These are phyloP conservation scores for Zygosaccharomyces bailii DNA, from an alignment of 805 yeast genomes.

Conservation along the genomic window DNA sequence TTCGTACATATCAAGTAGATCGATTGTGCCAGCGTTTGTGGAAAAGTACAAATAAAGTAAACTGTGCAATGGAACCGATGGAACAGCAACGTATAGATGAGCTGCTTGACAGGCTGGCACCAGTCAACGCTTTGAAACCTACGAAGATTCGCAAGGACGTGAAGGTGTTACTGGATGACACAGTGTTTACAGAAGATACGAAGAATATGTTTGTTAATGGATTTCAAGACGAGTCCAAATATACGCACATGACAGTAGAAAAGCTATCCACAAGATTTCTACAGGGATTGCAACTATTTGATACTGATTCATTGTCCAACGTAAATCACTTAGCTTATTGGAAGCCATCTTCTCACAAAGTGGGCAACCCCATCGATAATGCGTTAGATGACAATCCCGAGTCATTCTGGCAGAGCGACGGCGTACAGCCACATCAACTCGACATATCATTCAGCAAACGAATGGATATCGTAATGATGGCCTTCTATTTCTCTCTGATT, in stretches of 20 bases:
- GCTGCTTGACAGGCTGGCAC: constrained; percentile 12
- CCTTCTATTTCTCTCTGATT: constrained; percentile 64
- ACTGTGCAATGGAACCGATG: constrained; percentile 5
- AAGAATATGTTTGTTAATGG: constrained; percentile 21
- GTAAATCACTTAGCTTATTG: constrained; percentile 79
- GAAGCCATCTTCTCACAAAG: constrained; percentile 74
- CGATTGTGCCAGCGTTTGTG: background rate
- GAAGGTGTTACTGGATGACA: constrained; percentile 21
- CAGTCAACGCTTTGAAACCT: constrained; percentile 8
- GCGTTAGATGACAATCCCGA: constrained; percentile 69
- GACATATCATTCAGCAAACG: constrained; percentile 76
- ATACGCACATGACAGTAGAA: constrained; percentile 21
- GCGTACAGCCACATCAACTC: constrained; percentile 78
- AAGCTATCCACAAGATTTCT: constrained; percentile 17
- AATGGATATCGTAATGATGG: constrained; percentile 63
- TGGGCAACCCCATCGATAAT: constrained; percentile 67
- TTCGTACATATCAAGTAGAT: background rate
- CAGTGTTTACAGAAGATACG: constrained; percentile 13
- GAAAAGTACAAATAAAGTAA: background rate
- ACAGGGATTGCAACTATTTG: constrained; percentile 26
- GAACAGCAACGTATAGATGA: constrained; percentile 8
- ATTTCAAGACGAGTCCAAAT: constrained; percentile 17
- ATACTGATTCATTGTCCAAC: constrained; percentile 54
- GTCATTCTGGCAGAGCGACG: constrained; percentile 93
- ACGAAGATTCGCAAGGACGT: constrained; percentile 3